Evolutionary conservation across 148 eudicot species (phyloP), one percentile per base, ranked within the genome.

Genomic region (Camellia sinensis): DNA sequence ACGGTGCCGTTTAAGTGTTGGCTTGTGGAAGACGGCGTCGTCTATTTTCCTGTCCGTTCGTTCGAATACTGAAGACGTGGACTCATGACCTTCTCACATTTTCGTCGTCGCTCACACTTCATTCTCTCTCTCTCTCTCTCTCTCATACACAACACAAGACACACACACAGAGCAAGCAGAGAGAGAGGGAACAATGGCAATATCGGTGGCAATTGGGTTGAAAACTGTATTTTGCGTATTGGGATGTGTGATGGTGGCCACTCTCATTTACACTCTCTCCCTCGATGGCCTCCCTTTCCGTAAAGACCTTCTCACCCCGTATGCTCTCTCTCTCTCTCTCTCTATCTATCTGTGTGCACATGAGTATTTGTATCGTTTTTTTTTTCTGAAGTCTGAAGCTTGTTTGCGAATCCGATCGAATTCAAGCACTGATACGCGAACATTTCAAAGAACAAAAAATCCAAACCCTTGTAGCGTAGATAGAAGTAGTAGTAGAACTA

Each of bases 201-300:
- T 52, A 59, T 76, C 74, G 3, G 64, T 73, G 29, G 77, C 84
- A 17, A 64, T 52, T 37, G 81, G 57, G 21, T 75, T 91, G 71
- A 88, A 82, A 83, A 48, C 77, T 10, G 53, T 77, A 0, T 89
- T 92, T 87, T 54, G 82, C 8, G 82, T 78, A 66, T 78, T 92
- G 77, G 95, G 91, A 46, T 81, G 84, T 52, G 41, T 82, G 6
- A 90, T 87, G 90, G 67, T 86, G 6, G 90, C 89, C 22, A 85
- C 92, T 65, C 92, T 94, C 29, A 67, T 88, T 41, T 91, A 87
- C 86, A 91, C 97, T 29, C 56, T 87, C 79, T 56, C 85, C 85
- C 80, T 85, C 52, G 95, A 94, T 72, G 97, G 97, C 52, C 85
- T 71, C 17, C 98, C 97, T 84, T 92, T 92, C 69, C 98, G 93